Evolutionary conservation across 441 rosid genomes (phyloP), one percentile per base, ranked within the genome.

Genomic region (Populus hybrid): DNA sequence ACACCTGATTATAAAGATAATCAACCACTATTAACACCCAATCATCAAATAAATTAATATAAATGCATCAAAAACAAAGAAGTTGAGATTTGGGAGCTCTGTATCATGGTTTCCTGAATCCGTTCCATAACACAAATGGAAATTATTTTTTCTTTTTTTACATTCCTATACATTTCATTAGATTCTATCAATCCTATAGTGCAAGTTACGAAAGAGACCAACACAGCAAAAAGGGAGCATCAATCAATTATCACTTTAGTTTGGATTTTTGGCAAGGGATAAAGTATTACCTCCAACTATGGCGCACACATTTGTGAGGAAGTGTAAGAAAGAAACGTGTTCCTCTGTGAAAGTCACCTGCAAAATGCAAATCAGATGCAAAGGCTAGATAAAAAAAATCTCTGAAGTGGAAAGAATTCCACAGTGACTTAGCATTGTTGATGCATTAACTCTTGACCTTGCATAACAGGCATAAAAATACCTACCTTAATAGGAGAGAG

Each of bases 401-500:
- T 64, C 68, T 77, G 59, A 32, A 69, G 24, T n/a, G 65, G 69
- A 28, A 26, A 65, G 42, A 67, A 71, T 66, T 71, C 73, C 32
- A 30, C 32, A n/a, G 65, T 59, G 16, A 77, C 42, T 12, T 23
- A 30, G 69, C 66, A 32, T 10, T n/a, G 32, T 30, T 30, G 32
- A 30, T 30, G 32, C 32, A 30, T 3, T 30, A 18, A n/a, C 71
- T 23, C 32, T 72, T 14, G 30, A 78, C 65, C 70, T 76, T 67
- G 73, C 76, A 16, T 64, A 63, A 16, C 63, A 21, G 20, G 11
- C 23, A 28, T 28, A 28, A 28, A 28, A 28, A 81, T 26, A 68
- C 74, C 70, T 35, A 94, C 99, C 99, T 95, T 95, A 79, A 95
- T 94, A 30, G 99, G 97, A 71, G 99, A 95, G 67, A 95, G 97